A percentile compares a stretch with the other conserved stretches of the same genome.
These are phyloP conservation scores for Mikania micrantha DNA, from an alignment of 129 eudicot genomes.

Conservation along the genomic window DNA sequence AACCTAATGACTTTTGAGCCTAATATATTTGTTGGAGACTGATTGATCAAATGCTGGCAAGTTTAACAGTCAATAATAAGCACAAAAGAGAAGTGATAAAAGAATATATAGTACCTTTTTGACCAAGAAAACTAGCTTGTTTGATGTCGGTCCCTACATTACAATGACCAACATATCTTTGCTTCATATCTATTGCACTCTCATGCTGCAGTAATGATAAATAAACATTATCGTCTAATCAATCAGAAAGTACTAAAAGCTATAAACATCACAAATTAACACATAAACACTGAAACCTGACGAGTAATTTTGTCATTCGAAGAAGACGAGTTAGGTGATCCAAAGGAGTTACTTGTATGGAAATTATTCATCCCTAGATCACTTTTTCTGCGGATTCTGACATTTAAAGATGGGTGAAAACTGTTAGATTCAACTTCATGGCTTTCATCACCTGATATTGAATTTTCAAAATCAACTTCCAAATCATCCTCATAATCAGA, in stretches of 20 bases:
- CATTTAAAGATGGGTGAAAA: conserved; percentile 53
- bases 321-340: conserved; percentile 43
- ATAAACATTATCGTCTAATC: neutral
- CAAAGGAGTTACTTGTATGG: conserved; percentile 41
- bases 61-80: neutral
- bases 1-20: neutral
- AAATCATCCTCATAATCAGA: conserved; percentile 84
- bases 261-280: neutral
- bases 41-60: neutral
- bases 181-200: conserved; percentile 80
- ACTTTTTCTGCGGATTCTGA: conserved; percentile 53
- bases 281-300: conserved; percentile 41
- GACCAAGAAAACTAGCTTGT: conserved; percentile 96
- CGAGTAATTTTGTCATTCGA: conserved; percentile 40
- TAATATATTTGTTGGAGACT: neutral
- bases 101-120: conserved; percentile 43
- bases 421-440: conserved; percentile 51
- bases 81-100: neutral
- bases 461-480: conserved; percentile 77
- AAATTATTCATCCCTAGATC: conserved; percentile 36
- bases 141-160: conserved; percentile 94
- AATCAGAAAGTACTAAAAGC: neutral
- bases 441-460: conserved; percentile 66
- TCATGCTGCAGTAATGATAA: conserved; percentile 46
- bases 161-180: conserved; percentile 85